Evolutionary conservation across 805 yeast genomes (phyloP).

Genomic region (Limtongia smithiae): DNA sequence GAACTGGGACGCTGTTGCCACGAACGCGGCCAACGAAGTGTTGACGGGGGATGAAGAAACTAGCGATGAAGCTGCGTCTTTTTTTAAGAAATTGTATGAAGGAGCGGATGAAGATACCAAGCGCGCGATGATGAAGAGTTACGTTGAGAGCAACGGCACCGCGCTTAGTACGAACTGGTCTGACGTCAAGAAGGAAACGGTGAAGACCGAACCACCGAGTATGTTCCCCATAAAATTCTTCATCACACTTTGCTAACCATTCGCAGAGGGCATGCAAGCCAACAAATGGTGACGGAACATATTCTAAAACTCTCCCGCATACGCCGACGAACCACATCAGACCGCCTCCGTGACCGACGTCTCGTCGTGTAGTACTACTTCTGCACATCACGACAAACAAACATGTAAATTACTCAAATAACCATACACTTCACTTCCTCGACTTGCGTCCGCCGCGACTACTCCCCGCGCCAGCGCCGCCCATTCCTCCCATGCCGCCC

Average conservation of each 20-base stretch:
- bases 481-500: constrained; percentile 21
- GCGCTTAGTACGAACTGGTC: constrained; percentile 90
- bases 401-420: not conserved
- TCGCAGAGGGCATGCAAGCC: constrained; percentile 25
- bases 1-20: constrained; percentile 64
- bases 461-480: constrained; percentile 7
- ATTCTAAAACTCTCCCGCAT: too few species aligned
- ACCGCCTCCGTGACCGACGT: not conserved
- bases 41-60: constrained; percentile 44
- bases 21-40: constrained; percentile 25
- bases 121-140: constrained; percentile 97
- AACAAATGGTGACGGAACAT: constrained; percentile 11
- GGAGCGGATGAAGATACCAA: constrained; percentile 82
- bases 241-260: not conserved
- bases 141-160: constrained; percentile 89
- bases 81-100: constrained; percentile 70
- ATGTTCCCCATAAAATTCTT: not conserved
- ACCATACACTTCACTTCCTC: not conserved
- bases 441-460: constrained; percentile 5
- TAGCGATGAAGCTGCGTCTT: constrained; percentile 48
- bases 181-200: constrained; percentile 65
- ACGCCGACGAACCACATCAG: not conserved
- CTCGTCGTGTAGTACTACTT: not conserved
- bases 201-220: constrained; percentile 64
- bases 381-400: not conserved